Conservation (phyloP, 116 monocot genomes). For the Trichopus zeylanicus region DNA sequence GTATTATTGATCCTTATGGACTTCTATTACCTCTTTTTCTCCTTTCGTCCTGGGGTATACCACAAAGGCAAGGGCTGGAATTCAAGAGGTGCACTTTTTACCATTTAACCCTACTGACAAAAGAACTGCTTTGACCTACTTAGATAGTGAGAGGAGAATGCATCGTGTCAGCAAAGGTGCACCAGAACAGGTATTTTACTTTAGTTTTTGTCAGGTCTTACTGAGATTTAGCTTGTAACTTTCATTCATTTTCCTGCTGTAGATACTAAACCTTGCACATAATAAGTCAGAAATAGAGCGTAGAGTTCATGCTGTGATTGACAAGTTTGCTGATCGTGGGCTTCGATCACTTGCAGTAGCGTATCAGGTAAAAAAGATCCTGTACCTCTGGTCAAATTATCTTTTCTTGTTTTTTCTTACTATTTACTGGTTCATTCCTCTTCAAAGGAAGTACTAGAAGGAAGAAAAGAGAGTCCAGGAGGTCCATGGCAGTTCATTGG, state of each 20-base stretch:
- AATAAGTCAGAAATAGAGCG: conserved; percentile 89
- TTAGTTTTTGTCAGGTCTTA: not conserved
- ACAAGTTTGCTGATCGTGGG: conserved; percentile 97
- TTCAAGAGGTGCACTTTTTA: conserved; percentile 88
- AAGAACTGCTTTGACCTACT: conserved; percentile 83
- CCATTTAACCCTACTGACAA: conserved; percentile 96
- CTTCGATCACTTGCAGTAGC: conserved; percentile 95
- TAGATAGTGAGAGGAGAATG: conserved; percentile 67
- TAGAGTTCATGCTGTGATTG: conserved; percentile 90
- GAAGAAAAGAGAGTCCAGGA: conserved; percentile 76
- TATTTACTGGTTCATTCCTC: not conserved
- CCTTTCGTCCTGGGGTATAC: not conserved
- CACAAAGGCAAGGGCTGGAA: conserved; percentile 61
- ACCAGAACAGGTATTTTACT: conserved; percentile 68
- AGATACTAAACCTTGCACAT: conserved; percentile 93
- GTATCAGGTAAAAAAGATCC: conserved; percentile 48
- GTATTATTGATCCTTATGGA: not conserved
- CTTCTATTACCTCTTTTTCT: not conserved
- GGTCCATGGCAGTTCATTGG: conserved; percentile 88
- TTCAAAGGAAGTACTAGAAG: conserved; percentile 75
- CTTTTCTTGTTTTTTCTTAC: not conserved
- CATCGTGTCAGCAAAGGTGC: conserved; percentile 94
- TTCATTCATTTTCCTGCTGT: conserved; percentile 7
- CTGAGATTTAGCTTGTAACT: not conserved
- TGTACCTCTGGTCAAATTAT: not conserved